A percentile compares a stretch with the other conserved stretches of the same genome.
Evolutionary conservation across 2,329 filamentous ascomycete species (phyloP).

Genomic region (Zopfia rhizophila): DNA sequence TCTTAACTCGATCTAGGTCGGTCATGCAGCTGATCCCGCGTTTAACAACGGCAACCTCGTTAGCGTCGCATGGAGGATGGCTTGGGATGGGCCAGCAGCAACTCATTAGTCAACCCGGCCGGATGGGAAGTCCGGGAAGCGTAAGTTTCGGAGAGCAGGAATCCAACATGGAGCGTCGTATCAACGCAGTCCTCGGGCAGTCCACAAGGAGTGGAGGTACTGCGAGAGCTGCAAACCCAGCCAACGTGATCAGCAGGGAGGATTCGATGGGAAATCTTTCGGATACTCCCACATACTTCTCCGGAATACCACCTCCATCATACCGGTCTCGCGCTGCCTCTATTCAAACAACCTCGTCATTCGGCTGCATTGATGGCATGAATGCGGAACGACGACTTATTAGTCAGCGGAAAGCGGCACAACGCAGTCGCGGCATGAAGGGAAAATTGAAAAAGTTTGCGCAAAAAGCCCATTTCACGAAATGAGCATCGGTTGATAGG

Average conservation of each 20-base stretch:
- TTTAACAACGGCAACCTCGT: conserved; percentile 6
- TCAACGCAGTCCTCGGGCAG: conserved; percentile 25
- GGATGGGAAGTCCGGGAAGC: conserved; percentile 24
- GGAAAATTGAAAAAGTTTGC: conserved; percentile 42
- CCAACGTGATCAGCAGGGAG: conserved; percentile 29
- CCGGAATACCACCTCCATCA: conserved; percentile 44
- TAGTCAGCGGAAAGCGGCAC: conserved; percentile 36
- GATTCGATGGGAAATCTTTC: conserved; percentile 46
- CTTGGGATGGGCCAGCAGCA: conserved; percentile 9
- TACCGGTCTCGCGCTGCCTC: conserved; percentile 45
- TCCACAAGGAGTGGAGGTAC: conserved; percentile 19
- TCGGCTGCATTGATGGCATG: conserved; percentile 49
- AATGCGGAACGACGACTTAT: conserved; percentile 36
- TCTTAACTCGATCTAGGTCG: conserved; percentile 16
- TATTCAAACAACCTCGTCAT: conserved; percentile 45
- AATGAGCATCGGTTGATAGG: conserved; percentile 14
- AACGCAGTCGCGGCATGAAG: conserved; percentile 32
- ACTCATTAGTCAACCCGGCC: conserved; percentile 9
- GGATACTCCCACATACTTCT: conserved; percentile 45
- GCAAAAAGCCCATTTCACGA: conserved; percentile 30
- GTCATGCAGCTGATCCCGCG: conserved; percentile 12
- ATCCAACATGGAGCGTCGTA: conserved; percentile 26
- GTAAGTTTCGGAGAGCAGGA: conserved; percentile 24
- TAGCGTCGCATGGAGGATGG: conserved; percentile 6
- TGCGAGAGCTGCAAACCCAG: conserved; percentile 27